Evolutionary conservation across 2,329 filamentous ascomycete genomes (phyloP).

Genomic region (Coniella vitis): DNA sequence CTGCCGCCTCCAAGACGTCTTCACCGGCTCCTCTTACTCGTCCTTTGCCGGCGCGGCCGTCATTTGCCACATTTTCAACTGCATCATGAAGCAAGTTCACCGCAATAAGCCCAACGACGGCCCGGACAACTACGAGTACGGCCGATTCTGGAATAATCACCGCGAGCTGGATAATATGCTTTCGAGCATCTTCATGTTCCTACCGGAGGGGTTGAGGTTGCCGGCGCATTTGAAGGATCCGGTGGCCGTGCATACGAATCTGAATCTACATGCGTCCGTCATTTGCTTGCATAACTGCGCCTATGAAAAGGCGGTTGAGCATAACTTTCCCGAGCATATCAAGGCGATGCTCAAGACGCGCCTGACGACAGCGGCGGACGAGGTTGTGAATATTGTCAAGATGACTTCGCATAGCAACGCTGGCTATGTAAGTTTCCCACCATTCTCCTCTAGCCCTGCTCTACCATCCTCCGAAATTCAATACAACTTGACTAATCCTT

Average conservation of each 20-base stretch:
- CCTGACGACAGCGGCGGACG: slow-evolving; percentile 72
- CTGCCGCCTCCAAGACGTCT: slow-evolving; percentile 55
- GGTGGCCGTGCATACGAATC: slow-evolving; percentile 74
- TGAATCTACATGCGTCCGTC: slow-evolving; percentile 79
- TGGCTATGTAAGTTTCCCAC: slow-evolving; percentile 48
- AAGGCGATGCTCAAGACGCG: slow-evolving; percentile 65
- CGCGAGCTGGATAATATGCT: slow-evolving; percentile 74
- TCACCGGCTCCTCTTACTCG: slow-evolving; percentile 58
- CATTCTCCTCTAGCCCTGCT: slow-evolving; percentile 7
- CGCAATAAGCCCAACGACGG: slow-evolving; percentile 61
- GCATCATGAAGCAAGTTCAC: slow-evolving; percentile 75
- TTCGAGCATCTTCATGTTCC: slow-evolving; percentile 68
- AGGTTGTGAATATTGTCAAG: slow-evolving; percentile 78
- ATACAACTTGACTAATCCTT: too few relatives aligned
- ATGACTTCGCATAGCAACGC: slow-evolving; percentile 66
- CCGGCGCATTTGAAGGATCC: slow-evolving; percentile 62
- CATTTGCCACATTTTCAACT: slow-evolving; percentile 72
- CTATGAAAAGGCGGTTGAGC: slow-evolving; percentile 71
- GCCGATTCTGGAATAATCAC: slow-evolving; percentile 81
- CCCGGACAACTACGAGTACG: slow-evolving; percentile 66
- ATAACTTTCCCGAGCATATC: slow-evolving; percentile 58
- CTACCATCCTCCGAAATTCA: background rate
- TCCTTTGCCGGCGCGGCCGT: slow-evolving; percentile 67
- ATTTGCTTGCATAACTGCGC: slow-evolving; percentile 89
- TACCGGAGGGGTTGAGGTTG: slow-evolving; percentile 69